Evolutionary conservation across 352 stramenopile species (phyloP).

Genomic region (Peronospora belbahrii): DNA sequence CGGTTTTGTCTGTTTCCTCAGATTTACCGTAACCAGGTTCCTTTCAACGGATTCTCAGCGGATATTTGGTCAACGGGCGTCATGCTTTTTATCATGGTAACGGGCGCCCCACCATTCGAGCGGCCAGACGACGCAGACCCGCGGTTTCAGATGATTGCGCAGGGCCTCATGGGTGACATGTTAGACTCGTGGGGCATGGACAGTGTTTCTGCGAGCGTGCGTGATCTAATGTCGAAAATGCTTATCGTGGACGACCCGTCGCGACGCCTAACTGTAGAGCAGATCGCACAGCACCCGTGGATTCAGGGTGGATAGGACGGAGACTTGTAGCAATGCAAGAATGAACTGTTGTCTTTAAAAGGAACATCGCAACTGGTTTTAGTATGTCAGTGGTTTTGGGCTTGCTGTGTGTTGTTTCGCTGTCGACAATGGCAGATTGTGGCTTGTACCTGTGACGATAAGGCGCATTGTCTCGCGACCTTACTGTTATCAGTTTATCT

Average conservation of each 20-base stretch:
- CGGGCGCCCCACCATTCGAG: slow-evolving; percentile 88
- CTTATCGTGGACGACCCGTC: slow-evolving; percentile 77
- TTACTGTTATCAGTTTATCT: too few relatives aligned
- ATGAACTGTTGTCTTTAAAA: slow-evolving; percentile 24
- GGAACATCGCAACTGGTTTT: slow-evolving; percentile 10
- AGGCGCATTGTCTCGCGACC: too few relatives aligned
- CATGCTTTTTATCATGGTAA: slow-evolving; percentile 94
- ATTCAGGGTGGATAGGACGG: slow-evolving; percentile 49
- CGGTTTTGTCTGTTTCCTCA: slow-evolving; percentile 12
- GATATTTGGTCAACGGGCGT: slow-evolving; percentile 93
- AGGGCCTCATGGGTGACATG: slow-evolving; percentile 74
- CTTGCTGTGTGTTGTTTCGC: neutral
- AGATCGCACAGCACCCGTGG: slow-evolving; percentile 82
- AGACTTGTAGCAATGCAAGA: slow-evolving; percentile 11
- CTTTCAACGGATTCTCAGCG: slow-evolving; percentile 87
- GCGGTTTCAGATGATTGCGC: slow-evolving; percentile 81
- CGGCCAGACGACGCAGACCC: slow-evolving; percentile 71
- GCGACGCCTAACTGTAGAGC: slow-evolving; percentile 64
- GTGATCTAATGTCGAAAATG: slow-evolving; percentile 71
- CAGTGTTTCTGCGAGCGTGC: slow-evolving; percentile 62
- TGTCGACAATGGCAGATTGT: neutral
- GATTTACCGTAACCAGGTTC: slow-evolving; percentile 86
- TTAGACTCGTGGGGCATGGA: slow-evolving; percentile 83
- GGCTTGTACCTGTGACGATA: too few relatives aligned
- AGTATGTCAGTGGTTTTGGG: slow-evolving; percentile 12